Percentiles rank a stretch among this genome's conserved stretches.
phyloP scores from a whole-genome alignment of 768 basidiomycete genomes.

The Rickenella mellea region DNA sequence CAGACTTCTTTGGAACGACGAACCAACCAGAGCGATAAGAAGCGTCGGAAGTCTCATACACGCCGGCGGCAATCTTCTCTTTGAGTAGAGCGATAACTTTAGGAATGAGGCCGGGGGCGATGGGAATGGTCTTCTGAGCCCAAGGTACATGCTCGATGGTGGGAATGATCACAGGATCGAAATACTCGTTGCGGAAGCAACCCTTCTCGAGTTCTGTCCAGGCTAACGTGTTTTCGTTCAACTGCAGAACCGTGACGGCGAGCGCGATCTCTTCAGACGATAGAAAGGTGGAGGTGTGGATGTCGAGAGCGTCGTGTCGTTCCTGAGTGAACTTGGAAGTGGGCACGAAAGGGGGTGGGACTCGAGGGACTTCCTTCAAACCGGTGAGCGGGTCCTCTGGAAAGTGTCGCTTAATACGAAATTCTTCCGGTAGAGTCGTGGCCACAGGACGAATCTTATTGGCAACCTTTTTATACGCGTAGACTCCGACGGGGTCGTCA shows the following conservation, averaged over 20 bases:
- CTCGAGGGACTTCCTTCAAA: conserved; percentile 5
- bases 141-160: conserved; percentile 20
- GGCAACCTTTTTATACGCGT: conserved; percentile 15
- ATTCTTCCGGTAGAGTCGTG: conserved; percentile 11
- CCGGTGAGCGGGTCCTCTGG: conserved; percentile 7
- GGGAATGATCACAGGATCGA: conserved; percentile 21
- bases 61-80: conserved; percentile 25
- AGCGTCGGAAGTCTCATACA: conserved; percentile 29
- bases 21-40: conserved; percentile 33
- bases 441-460: conserved; percentile 11
- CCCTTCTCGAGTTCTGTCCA: conserved; percentile 30
- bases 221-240: conserved; percentile 24
- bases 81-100: conserved; percentile 23
- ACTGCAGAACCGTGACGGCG: conserved; percentile 21
- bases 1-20: conserved; percentile 22
- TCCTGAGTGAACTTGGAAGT: conserved; percentile 11
- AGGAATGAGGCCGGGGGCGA: conserved; percentile 15
- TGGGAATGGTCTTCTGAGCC: conserved; percentile 17
- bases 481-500: background rate
- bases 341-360: conserved; percentile 6
- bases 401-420: conserved; percentile 9
- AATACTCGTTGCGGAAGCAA: conserved; percentile 18
- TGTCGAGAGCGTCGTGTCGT: conserved; percentile 5
- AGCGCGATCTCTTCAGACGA: conserved; percentile 21
- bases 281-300: conserved; percentile 17